Conservation (phyloP, 106 monocot genomes). For the Amphibolis antarctica region DNA sequence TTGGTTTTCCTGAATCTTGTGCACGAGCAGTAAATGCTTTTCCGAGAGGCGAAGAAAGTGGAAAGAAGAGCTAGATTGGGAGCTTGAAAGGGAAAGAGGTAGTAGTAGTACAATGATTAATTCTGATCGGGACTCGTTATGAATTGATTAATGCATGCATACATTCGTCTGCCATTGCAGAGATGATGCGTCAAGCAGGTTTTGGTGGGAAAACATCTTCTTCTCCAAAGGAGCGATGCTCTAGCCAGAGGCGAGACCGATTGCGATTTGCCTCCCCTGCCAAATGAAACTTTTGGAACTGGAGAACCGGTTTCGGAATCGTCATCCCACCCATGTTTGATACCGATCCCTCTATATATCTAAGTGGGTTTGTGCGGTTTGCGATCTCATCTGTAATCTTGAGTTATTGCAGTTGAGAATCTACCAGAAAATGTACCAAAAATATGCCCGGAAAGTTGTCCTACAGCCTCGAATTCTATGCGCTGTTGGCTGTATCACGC, state of each 20-base stretch:
- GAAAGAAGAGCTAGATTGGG: conserved; percentile 80
- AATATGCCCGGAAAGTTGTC: too few relatives aligned
- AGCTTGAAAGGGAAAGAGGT: conserved; percentile 74
- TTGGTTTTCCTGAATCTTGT: not conserved
- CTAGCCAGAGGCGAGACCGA: conserved; percentile 32
- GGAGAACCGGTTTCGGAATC: too few relatives aligned
- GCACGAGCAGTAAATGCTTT: conserved; percentile 18
- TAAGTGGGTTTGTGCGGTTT: too few relatives aligned
- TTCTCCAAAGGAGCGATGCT: conserved; percentile 38
- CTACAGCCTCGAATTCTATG: too few relatives aligned
- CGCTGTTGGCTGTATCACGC: too few relatives aligned
- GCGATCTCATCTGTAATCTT: too few relatives aligned
- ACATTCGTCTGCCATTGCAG: conserved; percentile 7
- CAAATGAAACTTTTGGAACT: conserved; percentile 6
- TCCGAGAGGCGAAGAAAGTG: conserved; percentile 51
- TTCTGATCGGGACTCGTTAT: not conserved
- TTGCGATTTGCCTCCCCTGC: conserved; percentile 13
- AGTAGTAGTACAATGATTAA: not conserved
- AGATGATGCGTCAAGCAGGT: conserved; percentile 45
- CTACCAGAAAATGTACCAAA: too few relatives aligned
- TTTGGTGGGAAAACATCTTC: conserved; percentile 19
- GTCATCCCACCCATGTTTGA: too few relatives aligned
- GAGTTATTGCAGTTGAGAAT: too few relatives aligned
- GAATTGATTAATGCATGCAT: not conserved
- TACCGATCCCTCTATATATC: too few relatives aligned